These are phyloP conservation scores for Phaeosphaeria sp. DNA, from an alignment of 2,329 filamentous ascomycete species.

Conservation along the genomic window DNA sequence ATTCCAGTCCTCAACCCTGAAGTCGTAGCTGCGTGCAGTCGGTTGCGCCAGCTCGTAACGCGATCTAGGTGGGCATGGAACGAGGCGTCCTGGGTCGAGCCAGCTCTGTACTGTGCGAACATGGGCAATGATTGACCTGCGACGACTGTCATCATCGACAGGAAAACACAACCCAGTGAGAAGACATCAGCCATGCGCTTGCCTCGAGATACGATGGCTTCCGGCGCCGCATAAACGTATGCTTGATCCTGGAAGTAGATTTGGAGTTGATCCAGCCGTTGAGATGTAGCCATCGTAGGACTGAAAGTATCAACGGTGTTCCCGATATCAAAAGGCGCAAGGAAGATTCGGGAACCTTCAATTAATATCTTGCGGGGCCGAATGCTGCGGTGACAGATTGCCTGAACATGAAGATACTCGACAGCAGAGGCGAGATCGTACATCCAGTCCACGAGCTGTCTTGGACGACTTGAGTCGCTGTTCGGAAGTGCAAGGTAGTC, in stretches of 20 bases:
- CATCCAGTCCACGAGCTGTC: constrained; percentile 49
- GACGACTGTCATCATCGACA: constrained; percentile 48
- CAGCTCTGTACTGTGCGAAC: constrained; percentile 44
- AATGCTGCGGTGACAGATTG: constrained; percentile 46
- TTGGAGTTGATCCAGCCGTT: constrained; percentile 38
- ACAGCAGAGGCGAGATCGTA: constrained; percentile 48
- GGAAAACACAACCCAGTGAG: constrained; percentile 49
- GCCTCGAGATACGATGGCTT: constrained; percentile 44
- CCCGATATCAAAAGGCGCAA: constrained; percentile 48
- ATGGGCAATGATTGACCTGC: constrained; percentile 44
- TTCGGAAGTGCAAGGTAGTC: constrained; percentile 43
- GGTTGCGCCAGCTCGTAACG: constrained; percentile 42
- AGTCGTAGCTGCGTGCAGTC: constrained; percentile 39
- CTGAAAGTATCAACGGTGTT: constrained; percentile 35
- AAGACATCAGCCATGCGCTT: constrained; percentile 49
- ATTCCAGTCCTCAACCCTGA: constrained; percentile 36
- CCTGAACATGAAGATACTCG: constrained; percentile 47
- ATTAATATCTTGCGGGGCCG: constrained; percentile 50
- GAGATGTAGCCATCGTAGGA: constrained; percentile 33
- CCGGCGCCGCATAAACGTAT: constrained; percentile 49
- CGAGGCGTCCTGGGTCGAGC: constrained; percentile 43
- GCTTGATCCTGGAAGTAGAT: constrained; percentile 42
- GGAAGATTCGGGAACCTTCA: constrained; percentile 40
- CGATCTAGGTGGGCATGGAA: constrained; percentile 50
- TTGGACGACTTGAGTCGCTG: constrained; percentile 38